These are phyloP conservation scores for Monilinia fructicola DNA, from an alignment of 2,329 filamentous ascomycete genomes.

Conservation along the genomic window DNA sequence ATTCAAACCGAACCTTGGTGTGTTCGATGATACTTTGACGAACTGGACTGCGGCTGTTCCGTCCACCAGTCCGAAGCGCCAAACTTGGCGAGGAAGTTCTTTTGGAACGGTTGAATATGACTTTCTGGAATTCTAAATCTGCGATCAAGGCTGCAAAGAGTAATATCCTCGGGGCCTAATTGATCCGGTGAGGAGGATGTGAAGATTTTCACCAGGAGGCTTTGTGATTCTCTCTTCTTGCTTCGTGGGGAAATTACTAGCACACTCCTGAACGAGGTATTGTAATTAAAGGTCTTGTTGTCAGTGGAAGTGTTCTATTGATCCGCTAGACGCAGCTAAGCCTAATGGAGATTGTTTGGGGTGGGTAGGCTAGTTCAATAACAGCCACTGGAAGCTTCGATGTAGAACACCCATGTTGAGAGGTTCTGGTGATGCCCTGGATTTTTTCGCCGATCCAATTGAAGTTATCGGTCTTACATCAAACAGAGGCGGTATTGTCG, in stretches of 20 bases:
- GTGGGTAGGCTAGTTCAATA: no score
- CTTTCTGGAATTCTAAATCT: constrained; percentile 40
- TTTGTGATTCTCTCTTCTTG: background rate
- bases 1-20: background rate
- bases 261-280: background rate
- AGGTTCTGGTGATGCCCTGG: no score
- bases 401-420: no score
- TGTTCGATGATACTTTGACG: background rate
- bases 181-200: constrained; percentile 48
- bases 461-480: no score
- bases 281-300: background rate
- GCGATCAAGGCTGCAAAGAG: constrained; percentile 45
- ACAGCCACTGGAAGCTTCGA: no score
- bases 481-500: no score
- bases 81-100: background rate
- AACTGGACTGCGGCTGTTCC: background rate
- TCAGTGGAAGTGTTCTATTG: no score
- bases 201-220: background rate
- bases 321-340: background rate
- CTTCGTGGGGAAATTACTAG: background rate
- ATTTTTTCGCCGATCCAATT: no score
- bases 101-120: constrained; percentile 48
- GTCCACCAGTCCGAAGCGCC: background rate
- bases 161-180: constrained; percentile 52
- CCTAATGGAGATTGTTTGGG: background rate